These are phyloP conservation scores for Yarrowia porcina DNA, from an alignment of 805 yeast species.

Conservation along the genomic window DNA sequence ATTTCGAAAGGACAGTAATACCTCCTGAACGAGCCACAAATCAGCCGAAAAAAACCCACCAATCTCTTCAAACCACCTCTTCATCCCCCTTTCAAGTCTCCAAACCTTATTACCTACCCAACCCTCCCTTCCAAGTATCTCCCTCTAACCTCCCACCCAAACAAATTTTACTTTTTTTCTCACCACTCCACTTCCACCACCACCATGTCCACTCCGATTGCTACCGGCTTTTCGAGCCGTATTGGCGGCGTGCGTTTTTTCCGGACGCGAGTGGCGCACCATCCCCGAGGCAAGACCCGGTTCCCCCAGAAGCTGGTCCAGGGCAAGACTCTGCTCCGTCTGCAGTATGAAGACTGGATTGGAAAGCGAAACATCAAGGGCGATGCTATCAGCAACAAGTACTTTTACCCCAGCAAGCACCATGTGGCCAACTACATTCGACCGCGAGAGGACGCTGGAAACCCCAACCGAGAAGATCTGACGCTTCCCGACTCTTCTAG, in stretches of 20 bases:
- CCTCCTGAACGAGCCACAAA: too few relatives aligned
- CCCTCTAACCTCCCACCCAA: not conserved
- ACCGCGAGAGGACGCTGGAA: not conserved
- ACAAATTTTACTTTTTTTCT: not conserved
- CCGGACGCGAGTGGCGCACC: conserved; percentile 13
- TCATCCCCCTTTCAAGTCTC: not conserved
- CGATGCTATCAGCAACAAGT: conserved; percentile 10
- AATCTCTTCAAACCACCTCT: not conserved
- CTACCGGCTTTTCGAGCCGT: conserved; percentile 7
- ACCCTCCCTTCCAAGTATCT: not conserved
- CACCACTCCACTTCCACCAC: not conserved
- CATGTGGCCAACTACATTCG: conserved; percentile 10
- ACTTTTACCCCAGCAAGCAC: conserved; percentile 12
- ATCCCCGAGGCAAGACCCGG: not conserved
- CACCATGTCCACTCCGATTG: not conserved
- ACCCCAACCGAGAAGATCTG: conserved; percentile 13
- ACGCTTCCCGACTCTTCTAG: not conserved
- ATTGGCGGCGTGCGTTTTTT: conserved; percentile 3
- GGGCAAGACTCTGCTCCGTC: conserved; percentile 16
- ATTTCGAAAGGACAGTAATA: not conserved
- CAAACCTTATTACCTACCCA: not conserved
- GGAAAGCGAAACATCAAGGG: conserved; percentile 23
- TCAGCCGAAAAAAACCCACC: not conserved
- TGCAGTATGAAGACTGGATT: conserved; percentile 18
- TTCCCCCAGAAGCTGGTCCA: conserved; percentile 11